Evolutionary conservation across 1,139 yeast species (phyloP), one percentile per base, ranked within the genome.

Genomic region (Candida tropicalis): DNA sequence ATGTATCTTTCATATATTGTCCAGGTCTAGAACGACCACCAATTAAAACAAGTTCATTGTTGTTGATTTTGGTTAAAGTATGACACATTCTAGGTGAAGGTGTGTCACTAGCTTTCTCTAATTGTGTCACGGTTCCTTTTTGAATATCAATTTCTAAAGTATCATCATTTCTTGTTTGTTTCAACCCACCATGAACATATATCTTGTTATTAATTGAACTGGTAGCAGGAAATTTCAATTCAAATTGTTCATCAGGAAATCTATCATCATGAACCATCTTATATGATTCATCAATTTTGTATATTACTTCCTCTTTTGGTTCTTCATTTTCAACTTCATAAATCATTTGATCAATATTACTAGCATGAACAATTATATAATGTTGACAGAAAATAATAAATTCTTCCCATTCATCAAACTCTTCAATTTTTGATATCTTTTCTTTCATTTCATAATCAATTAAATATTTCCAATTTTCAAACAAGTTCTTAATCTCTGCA

Each of bases 351-450:
- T 45, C 45, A n/a, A 47, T 47, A 55, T 77, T 81, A 1, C 82
- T 73, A 1, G 90, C 88, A 60, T 85, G 90, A 3, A 84, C 68
- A 26, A 85, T 70, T 31, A 83, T 70, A 57, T 87, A 87, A 58
- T 87, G 95, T 53, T 86, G 95, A 50, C 90, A 82, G 56, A 86
- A 87, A 13, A 85, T 60, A 23, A 83, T 75, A 51, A 87, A 87
- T 59, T 87, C 96, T 60, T 87, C 96, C 81, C 87, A 78, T 62
- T 87, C 96, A 58, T 87, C 96, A 61, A 87, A 87, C 7, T 77
- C 78, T 58, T 87, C 95, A 22, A 84, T 73, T 2, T 59, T 44
- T 11, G 70, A 71, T 13, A 87, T 75, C 40, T 64, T 61, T 0
- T 49, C 35, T 53, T 77, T 80, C n/a, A 67, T 59, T 0, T 65